Base-by-base conservation (phyloP, 345 rosid species). In the Eucalyptus erythrocorys region DNA sequence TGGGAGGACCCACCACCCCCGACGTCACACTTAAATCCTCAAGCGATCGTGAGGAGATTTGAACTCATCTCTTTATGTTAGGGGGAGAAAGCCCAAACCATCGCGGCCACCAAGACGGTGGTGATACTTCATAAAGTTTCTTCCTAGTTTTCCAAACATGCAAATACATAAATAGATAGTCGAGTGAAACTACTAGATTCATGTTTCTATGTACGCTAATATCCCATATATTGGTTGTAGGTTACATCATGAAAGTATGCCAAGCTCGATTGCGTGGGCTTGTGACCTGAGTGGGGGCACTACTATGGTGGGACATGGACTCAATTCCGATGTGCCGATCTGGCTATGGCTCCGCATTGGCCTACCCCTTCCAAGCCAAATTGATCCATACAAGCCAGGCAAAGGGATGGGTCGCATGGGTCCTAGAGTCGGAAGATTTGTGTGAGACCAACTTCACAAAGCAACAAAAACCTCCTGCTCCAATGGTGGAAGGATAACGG, bases 391-490 rank as follows among this genome's bases (percentile, higher is more conserved):
- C 2, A 12, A 1, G 32, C 8, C 2, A 1, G 8, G 68, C 68
- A 13, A 59, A 6, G 13, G 16, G 15, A 10, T 32, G 53, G 89
- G 8, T 32, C 9, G 10, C 8, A 0, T 14, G 27, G 32, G 48
- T 59, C 87, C 6, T 92, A 88, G 84, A 90, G 92, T 6, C 89
- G 90, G 66, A 92, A 92, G 89, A 49, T 89, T 48, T 1, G 90
- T 92, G 93, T 91, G 89, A 92, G 93, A 93, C 92, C 91, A 93
- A 94, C 53, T 87, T 93, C 88, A 92, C 90, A 91, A 89, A 92
- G 93, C 93, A 91, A 90, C 92, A 91, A 88, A 2, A 14, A 92
- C 92, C 86, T 93, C 92, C 87, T 90, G 45, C 93, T 94, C 85
- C 42, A 64, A 71, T 87, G 48, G 92, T 92, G 93, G 93, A 90